Conservation (phyloP, 306 rosid genomes). For the Gastrolobium villosum region DNA sequence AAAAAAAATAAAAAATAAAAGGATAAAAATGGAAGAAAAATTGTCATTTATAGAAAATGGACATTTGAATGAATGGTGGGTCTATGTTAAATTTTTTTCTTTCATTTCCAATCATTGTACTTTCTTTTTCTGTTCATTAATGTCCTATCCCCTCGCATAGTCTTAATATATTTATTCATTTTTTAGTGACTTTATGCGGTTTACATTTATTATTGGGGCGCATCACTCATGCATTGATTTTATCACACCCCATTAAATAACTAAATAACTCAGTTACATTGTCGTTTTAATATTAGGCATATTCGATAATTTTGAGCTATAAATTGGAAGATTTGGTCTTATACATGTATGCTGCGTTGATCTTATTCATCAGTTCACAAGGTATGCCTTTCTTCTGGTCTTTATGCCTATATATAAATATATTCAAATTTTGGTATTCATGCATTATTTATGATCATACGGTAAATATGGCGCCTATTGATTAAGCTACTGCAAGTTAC, state of each 20-base stretch:
- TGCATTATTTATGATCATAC: not conserved
- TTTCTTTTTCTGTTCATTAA: not conserved
- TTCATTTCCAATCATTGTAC: not conserved
- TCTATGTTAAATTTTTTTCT: no score
- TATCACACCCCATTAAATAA: not conserved
- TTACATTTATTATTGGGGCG: not conserved
- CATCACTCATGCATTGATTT: not conserved
- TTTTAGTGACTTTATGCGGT: not conserved
- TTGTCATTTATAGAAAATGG: no score
- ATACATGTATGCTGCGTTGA: not conserved
- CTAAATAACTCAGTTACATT: not conserved
- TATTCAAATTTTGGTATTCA: no score
- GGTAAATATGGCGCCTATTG: not conserved
- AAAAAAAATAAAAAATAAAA: no score
- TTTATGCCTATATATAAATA: not conserved
- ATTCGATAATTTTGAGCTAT: not conserved
- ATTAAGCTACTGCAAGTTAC: not conserved
- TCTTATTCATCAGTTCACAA: constrained; percentile 17
- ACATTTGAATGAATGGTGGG: no score
- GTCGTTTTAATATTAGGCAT: not conserved
- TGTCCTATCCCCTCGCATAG: no score
- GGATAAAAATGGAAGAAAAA: no score
- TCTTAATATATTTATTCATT: no score
- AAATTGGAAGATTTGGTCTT: constrained; percentile 30
- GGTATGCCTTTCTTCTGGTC: not conserved